Base-by-base conservation (phyloP, 108 stramenopile species). In the Nannochloropsis oceanica region DNA sequence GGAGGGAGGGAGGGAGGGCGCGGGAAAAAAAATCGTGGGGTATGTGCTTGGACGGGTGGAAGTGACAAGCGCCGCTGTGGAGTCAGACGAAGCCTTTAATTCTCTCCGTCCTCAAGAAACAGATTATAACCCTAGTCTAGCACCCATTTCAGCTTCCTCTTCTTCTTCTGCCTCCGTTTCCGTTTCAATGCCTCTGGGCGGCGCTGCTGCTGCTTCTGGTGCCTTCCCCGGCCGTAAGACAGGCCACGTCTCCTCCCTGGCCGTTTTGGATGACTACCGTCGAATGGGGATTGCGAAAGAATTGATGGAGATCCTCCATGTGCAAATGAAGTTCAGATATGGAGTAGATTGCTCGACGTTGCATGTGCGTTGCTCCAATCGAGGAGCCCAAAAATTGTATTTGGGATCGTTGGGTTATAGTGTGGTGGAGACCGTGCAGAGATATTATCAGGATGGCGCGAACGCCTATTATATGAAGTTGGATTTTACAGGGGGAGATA, bases 221-320 rank as follows among this genome's bases (percentile, higher is more conserved):
- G 34, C 27, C 34, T 42, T 25, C 26, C 81, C 27, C 18, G 81
- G 81, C 20, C 81, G 26, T 7, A 42, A 34, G 25, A 42, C 34
- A 13, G 88, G 88, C 44, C 88, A 88, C 85, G 88, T 88, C 9
- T 82, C 83, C 1, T 85, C 85, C 50, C 83, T 89, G 0, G 88
- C 88, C 12, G 88, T 89, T 1, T 42, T 85, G 73, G 82, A 82
- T 8, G 88, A 79, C 25, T 89, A 79, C 73, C 82, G 88, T 25
- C 26, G 88, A 0, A 27, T 80, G 59, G 88, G 88, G 0, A 79
- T 86, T 12, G 88, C 88, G 42, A 26, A 80, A 8, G 50, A 85
- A 50, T 85, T 89, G 8, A 89, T 89, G 84, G 43, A n/a, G 20
- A 85, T 42, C 44, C 85, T 89, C 27, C 88, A 89, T 44, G 88